Evolutionary conservation across 1,139 yeast genomes (phyloP).

Genomic region (Taiozyma sp.): DNA sequence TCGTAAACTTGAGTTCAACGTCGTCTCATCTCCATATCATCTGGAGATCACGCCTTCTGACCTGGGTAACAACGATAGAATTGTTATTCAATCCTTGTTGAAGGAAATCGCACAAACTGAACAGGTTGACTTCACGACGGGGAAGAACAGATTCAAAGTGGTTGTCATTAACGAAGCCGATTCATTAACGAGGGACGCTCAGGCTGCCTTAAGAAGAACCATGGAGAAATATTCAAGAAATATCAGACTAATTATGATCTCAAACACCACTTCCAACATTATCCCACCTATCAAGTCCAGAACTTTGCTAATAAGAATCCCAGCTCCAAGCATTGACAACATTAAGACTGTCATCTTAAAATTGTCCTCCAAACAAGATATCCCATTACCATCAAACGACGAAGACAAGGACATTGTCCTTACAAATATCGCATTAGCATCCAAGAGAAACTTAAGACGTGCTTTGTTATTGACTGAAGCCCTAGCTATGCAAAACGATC

Average conservation of each 20-base stretch:
- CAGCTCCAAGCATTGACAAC: constrained; percentile 70
- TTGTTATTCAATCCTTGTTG: constrained; percentile 88
- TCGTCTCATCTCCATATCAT: constrained; percentile 86
- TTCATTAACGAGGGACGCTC: constrained; percentile 89
- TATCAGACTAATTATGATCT: constrained; percentile 76
- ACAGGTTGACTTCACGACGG: constrained; percentile 71
- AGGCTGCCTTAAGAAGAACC: constrained; percentile 94
- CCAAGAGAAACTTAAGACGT: constrained; percentile 72
- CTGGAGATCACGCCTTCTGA: constrained; percentile 95
- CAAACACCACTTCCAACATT: constrained; percentile 87
- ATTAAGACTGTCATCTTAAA: constrained; percentile 47
- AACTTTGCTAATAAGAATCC: constrained; percentile 78
- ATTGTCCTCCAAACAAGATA: constrained; percentile 56
- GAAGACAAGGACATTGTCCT: constrained; percentile 39
- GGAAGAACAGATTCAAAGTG: constrained; percentile 66
- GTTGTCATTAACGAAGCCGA: constrained; percentile 96
- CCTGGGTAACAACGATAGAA: constrained; percentile 92
- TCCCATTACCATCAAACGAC: constrained; percentile 36
- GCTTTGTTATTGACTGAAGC: constrained; percentile 83
- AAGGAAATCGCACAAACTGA: constrained; percentile 95
- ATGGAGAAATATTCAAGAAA: constrained; percentile 96
- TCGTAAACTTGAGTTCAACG: constrained; percentile 83
- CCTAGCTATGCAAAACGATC: constrained; percentile 68
- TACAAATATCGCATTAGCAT: constrained; percentile 45
- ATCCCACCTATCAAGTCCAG: constrained; percentile 94